A percentile compares a stretch with the other conserved stretches of the same genome.
Conservation (phyloP, 352 stramenopile species). For the Phytophthora ohioensis region DNA sequence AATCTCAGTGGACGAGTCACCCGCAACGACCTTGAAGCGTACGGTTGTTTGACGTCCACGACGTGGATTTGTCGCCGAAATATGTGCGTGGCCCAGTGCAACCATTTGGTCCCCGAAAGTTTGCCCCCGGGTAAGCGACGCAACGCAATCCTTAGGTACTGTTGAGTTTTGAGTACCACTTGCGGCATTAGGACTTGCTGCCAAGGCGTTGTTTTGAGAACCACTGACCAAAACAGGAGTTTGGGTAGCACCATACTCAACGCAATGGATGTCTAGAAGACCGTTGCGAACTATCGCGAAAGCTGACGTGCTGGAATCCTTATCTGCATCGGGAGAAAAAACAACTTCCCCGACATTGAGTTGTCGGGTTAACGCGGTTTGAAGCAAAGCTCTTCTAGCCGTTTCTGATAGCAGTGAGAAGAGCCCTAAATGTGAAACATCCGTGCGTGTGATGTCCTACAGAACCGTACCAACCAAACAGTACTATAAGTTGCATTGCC, state of each 20-base stretch:
- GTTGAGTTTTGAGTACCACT: not conserved
- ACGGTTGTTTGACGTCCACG: conserved; percentile 15
- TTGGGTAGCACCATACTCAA: conserved; percentile 14
- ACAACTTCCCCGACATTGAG: conserved; percentile 33
- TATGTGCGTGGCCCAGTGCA: conserved; percentile 48
- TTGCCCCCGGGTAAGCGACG: conserved; percentile 48
- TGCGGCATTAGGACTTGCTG: not conserved
- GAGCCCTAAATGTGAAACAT: conserved; percentile 49
- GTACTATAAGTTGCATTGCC: not conserved
- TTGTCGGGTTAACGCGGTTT: conserved; percentile 32
- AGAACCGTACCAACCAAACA: not conserved
- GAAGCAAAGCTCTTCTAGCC: conserved; percentile 38
- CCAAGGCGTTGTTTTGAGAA: not conserved
- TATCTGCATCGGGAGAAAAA: conserved; percentile 9
- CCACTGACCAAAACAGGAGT: not conserved
- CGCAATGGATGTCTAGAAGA: conserved; percentile 59
- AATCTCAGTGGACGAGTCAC: conserved; percentile 57
- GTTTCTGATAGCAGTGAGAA: conserved; percentile 55
- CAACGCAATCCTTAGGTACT: conserved; percentile 29
- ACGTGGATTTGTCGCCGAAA: conserved; percentile 29
- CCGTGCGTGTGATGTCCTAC: conserved; percentile 45
- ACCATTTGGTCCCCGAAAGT: conserved; percentile 65
- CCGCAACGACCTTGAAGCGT: conserved; percentile 45
- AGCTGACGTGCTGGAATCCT: conserved; percentile 13
- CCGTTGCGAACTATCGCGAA: conserved; percentile 54